Percentiles rank a stretch among this genome's conserved stretches.
These are phyloP conservation scores for Plicaturopsis crispa DNA, from an alignment of 768 basidiomycete species.

Conservation along the genomic window DNA sequence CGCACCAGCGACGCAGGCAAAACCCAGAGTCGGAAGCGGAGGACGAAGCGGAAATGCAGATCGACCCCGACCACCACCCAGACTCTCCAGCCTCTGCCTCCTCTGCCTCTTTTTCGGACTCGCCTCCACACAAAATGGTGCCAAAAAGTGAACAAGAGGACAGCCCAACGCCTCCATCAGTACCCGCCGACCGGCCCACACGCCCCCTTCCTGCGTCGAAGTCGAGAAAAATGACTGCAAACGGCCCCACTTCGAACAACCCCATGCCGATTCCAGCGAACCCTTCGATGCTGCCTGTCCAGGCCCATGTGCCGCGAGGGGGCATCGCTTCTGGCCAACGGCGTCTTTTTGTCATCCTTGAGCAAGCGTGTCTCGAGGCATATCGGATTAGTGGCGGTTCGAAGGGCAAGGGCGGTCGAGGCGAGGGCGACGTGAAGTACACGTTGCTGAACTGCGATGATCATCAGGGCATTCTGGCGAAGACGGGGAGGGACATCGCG, in stretches of 20 bases:
- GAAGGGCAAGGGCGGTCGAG: constrained; percentile 44
- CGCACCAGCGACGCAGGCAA: constrained; percentile 37
- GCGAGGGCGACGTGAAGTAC: constrained; percentile 82
- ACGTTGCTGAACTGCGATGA: constrained; percentile 97
- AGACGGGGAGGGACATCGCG: constrained; percentile 95
- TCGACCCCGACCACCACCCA: constrained; percentile 8
- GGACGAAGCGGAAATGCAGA: constrained; percentile 25
- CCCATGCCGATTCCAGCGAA: constrained; percentile 49
- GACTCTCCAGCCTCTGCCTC: constrained; percentile 6
- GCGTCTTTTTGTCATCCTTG: constrained; percentile 82
- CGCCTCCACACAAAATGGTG: constrained; percentile 10
- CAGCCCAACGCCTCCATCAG: constrained; percentile 5
- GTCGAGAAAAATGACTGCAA: constrained; percentile 41
- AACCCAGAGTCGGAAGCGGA: constrained; percentile 28
- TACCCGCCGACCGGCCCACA: constrained; percentile 44
- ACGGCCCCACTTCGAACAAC: constrained; percentile 24
- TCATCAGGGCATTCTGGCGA: constrained; percentile 96
- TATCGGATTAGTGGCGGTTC: constrained; percentile 70
- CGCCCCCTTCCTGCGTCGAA: constrained; percentile 54
- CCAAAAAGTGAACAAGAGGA: constrained; percentile 12
- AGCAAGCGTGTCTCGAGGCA: constrained; percentile 93
- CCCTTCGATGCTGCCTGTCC: constrained; percentile 76
- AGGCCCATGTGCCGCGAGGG: constrained; percentile 64
- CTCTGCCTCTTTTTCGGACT: constrained; percentile 7
- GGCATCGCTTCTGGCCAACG: constrained; percentile 48